These are phyloP conservation scores for Pythium myriotylum DNA, from an alignment of 352 stramenopile genomes.

Conservation along the genomic window DNA sequence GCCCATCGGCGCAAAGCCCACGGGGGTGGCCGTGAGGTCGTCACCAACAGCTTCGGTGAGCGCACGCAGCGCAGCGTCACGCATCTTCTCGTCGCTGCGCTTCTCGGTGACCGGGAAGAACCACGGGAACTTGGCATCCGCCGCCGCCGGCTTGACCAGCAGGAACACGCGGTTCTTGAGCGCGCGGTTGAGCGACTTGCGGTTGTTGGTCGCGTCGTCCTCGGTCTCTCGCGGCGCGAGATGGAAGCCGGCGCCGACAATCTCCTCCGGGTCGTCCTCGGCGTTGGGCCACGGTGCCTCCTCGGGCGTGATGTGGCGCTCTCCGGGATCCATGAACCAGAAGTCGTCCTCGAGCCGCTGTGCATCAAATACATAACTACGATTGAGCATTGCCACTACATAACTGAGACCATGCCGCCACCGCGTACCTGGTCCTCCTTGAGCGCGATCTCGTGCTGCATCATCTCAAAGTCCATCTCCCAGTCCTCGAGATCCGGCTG, in stretches of 20 bases:
- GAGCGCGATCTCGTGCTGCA: constrained; percentile 78
- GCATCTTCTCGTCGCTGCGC: constrained; percentile 74
- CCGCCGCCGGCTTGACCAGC: constrained; percentile 56
- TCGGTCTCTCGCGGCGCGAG: constrained; percentile 79
- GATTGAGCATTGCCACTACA: too few species aligned
- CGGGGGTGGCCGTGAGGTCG: constrained; percentile 49
- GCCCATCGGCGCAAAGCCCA: constrained; percentile 78
- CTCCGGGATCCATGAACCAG: constrained; percentile 83
- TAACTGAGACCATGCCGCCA: constrained; percentile 1
- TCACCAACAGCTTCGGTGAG: constrained; percentile 47
- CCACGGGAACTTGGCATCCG: constrained; percentile 68
- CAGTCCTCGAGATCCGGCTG: constrained; percentile 76
- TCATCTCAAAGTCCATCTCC: constrained; percentile 72
- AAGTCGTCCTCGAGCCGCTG: constrained; percentile 78
- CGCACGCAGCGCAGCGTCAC: constrained; percentile 70
- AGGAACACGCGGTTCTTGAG: constrained; percentile 82
- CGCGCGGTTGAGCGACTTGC: constrained; percentile 84
- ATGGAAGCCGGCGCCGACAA: constrained; percentile 75
- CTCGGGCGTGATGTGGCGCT: constrained; percentile 72
- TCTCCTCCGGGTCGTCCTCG: constrained; percentile 62
- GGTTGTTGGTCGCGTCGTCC: constrained; percentile 77
- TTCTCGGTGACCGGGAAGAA: constrained; percentile 78
- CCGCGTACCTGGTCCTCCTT: constrained; percentile 60
- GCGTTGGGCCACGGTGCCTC: constrained; percentile 69
- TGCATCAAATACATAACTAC: not conserved